Conservation (phyloP, 768 basidiomycete genomes). For the Boletus huronensis region DNA sequence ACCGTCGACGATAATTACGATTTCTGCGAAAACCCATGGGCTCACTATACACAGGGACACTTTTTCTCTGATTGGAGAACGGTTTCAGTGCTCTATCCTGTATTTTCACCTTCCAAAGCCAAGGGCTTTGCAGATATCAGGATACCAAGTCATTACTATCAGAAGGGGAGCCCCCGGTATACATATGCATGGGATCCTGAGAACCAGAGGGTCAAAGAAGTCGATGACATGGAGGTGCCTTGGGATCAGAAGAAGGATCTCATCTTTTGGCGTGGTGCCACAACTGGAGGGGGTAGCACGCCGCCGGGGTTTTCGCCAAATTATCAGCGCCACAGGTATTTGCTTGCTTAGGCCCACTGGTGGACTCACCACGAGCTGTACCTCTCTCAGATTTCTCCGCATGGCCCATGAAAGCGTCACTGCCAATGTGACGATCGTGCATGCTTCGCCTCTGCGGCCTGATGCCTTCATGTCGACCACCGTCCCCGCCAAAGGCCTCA, state of each 20-base stretch:
- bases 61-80: slow-evolving; percentile 98
- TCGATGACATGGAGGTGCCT: slow-evolving; percentile 81
- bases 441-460: slow-evolving; percentile 61
- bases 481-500: slow-evolving; percentile 59
- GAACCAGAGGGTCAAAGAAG: slow-evolving; percentile 64
- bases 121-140: slow-evolving; percentile 85
- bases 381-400: slow-evolving; percentile 55
- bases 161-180: slow-evolving; percentile 73
- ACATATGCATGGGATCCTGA: slow-evolving; percentile 90
- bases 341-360: slow-evolving; percentile 6
- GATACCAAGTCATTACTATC: slow-evolving; percentile 97
- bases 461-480: slow-evolving; percentile 56
- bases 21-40: slow-evolving; percentile 79
- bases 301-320: slow-evolving; percentile 78
- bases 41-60: slow-evolving; percentile 86
- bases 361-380: background rate
- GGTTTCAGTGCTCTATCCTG: slow-evolving; percentile 83
- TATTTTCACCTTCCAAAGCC: slow-evolving; percentile 90
- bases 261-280: slow-evolving; percentile 95
- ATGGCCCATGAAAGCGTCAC: slow-evolving; percentile 58
- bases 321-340: slow-evolving; percentile 84
- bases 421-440: slow-evolving; percentile 59
- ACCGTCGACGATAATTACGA: slow-evolving; percentile 64
- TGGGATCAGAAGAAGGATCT: slow-evolving; percentile 88
- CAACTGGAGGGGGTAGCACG: slow-evolving; percentile 88